Percentiles rank a stretch among this genome's conserved stretches.
Conservation (phyloP, 176 grass and related monocot species). For the Luzula sylvatica region DNA sequence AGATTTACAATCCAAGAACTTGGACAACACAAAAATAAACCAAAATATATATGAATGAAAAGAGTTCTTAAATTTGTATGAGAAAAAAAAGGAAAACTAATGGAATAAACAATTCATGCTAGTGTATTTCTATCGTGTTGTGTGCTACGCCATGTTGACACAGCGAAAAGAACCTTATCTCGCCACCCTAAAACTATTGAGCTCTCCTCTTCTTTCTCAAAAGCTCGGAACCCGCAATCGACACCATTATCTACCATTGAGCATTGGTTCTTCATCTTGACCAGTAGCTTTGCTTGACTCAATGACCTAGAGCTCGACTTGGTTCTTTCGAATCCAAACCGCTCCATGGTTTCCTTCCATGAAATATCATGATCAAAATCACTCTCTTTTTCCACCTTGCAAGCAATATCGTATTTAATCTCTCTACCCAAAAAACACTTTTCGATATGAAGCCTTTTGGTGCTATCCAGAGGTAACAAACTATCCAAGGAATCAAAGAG, state of each 20-base stretch:
- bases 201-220: slow-evolving; percentile 26
- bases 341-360: slow-evolving; percentile 45
- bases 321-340: slow-evolving; percentile 35
- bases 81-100: not conserved
- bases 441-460: slow-evolving; percentile 63
- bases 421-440: slow-evolving; percentile 56
- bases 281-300: slow-evolving; percentile 86
- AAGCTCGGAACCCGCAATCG: slow-evolving; percentile 40
- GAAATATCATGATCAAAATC: not conserved
- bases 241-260: slow-evolving; percentile 14
- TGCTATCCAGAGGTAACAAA: slow-evolving; percentile 58
- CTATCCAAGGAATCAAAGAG: slow-evolving; percentile 75
- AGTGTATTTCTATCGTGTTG: not conserved
- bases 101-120: not conserved
- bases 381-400: not conserved
- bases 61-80: not conserved
- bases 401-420: slow-evolving; percentile 34
- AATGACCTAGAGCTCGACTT: slow-evolving; percentile 53
- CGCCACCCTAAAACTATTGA: slow-evolving; percentile 54
- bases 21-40: not conserved
- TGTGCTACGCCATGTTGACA: slow-evolving; percentile 37
- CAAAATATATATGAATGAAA: slow-evolving; percentile 14
- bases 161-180: slow-evolving; percentile 31
- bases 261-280: slow-evolving; percentile 63
- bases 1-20: not conserved